A percentile compares a stretch with the other conserved stretches of the same genome.
Evolutionary conservation across 768 basidiomycete species (phyloP).

Genomic region (Suillus cothurnatus): DNA sequence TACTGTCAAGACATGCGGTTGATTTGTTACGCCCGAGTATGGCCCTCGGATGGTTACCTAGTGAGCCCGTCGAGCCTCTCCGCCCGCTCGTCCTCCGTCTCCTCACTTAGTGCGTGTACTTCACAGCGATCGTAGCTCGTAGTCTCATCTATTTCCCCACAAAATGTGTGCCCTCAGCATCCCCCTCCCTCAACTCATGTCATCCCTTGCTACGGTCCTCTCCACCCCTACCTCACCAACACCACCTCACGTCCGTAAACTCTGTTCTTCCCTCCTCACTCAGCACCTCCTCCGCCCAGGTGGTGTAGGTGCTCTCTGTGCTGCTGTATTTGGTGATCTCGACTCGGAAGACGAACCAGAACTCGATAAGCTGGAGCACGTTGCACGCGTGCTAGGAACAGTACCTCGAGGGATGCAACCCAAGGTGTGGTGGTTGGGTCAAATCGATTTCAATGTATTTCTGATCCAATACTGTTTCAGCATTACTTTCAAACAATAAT

Average conservation of each 20-base stretch:
- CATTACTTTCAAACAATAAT: conserved; percentile 59
- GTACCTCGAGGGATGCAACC: conserved; percentile 57
- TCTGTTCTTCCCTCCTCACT: conserved; percentile 66
- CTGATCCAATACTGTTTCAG: conserved; percentile 37
- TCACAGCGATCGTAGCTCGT: conserved; percentile 1
- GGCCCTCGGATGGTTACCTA: conserved; percentile 72
- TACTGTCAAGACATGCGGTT: conserved; percentile 57
- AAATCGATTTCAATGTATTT: neutral
- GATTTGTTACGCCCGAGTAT: conserved; percentile 65
- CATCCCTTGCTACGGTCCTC: conserved; percentile 63
- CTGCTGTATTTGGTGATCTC: conserved; percentile 68
- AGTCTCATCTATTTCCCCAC: conserved; percentile 11
- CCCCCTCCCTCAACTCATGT: conserved; percentile 65
- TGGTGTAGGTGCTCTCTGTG: conserved; percentile 69
- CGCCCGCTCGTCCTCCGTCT: conserved; percentile 57
- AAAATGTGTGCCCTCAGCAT: conserved; percentile 38
- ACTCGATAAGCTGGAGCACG: conserved; percentile 72
- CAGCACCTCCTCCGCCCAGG: conserved; percentile 70
- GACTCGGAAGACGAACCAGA: conserved; percentile 52
- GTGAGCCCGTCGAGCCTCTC: conserved; percentile 46
- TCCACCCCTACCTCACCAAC: conserved; percentile 37
- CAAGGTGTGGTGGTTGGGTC: conserved; percentile 42
- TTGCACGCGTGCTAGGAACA: conserved; percentile 63
- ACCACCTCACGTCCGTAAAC: conserved; percentile 54
- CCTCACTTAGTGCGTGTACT: conserved; percentile 58